Percentiles rank a stretch among this genome's conserved stretches.
These are phyloP conservation scores for Xerocomellus intermedius DNA, from an alignment of 768 basidiomycete species.

Conservation along the genomic window DNA sequence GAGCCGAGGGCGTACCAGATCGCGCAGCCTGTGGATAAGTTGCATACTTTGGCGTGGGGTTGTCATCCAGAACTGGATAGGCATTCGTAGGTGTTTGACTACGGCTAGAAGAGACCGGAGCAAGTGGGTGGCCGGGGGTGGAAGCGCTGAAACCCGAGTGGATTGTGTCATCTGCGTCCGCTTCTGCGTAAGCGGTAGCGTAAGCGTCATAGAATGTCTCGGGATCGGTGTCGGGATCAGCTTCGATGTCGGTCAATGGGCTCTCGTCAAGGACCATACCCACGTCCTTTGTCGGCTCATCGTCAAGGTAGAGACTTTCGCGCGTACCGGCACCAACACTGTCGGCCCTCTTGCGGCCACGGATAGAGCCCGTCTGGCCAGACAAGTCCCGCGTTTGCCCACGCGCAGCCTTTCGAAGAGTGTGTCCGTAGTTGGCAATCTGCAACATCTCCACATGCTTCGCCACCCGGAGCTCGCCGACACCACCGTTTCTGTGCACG, in stretches of 20 bases:
- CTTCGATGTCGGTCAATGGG: constrained; percentile 74
- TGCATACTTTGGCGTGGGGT: constrained; percentile 42
- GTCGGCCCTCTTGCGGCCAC: constrained; percentile 59
- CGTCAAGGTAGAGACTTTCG: constrained; percentile 69
- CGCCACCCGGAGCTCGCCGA: constrained; percentile 77
- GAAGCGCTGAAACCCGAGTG: constrained; percentile 19
- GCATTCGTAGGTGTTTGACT: constrained; percentile 45
- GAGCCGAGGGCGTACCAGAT: constrained; percentile 41
- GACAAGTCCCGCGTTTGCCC: constrained; percentile 28
- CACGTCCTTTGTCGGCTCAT: constrained; percentile 45
- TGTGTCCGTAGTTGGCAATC: constrained; percentile 82
- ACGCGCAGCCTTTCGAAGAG: constrained; percentile 36
- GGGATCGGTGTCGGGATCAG: constrained; percentile 39
- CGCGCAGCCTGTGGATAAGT: constrained; percentile 41
- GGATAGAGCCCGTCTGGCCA: constrained; percentile 22
- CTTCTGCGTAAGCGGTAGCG: constrained; percentile 13
- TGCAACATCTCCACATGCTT: constrained; percentile 81
- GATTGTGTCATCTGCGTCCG: constrained; percentile 20
- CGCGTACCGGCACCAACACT: constrained; percentile 57
- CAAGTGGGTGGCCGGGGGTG: constrained; percentile 17
- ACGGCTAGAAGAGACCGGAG: constrained; percentile 30
- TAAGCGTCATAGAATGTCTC: constrained; percentile 45
- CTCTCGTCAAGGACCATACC: constrained; percentile 71
- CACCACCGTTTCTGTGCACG: constrained; percentile 83
- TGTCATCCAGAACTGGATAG: constrained; percentile 34